These are phyloP conservation scores for Phaeophleospora eucalypticola DNA, from an alignment of 2,329 filamentous ascomycete species.

Conservation along the genomic window DNA sequence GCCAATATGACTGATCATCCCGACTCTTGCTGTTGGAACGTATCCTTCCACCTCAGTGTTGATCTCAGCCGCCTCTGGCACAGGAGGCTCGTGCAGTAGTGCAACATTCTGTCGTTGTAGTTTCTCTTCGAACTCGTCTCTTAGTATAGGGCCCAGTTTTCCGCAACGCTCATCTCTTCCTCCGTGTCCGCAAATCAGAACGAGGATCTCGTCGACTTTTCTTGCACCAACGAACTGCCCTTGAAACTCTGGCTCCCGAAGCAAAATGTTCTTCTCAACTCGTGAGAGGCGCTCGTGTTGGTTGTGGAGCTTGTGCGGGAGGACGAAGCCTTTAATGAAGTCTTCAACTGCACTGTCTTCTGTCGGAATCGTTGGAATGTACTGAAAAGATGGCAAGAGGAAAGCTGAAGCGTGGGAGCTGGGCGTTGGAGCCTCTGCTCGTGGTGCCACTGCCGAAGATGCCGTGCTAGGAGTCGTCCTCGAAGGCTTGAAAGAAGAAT, in stretches of 20 bases:
- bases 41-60: conserved; percentile 28
- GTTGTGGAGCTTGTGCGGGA: conserved; percentile 59
- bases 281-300: conserved; percentile 56
- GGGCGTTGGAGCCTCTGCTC: no score
- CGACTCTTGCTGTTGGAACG: conserved; percentile 55
- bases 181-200: conserved; percentile 85
- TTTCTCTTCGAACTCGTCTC: conserved; percentile 63
- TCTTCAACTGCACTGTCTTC: conserved; percentile 50
- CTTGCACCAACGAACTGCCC: conserved; percentile 52
- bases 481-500: conserved; percentile 66
- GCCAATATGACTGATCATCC: conserved; percentile 72
- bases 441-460: no score
- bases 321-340: conserved; percentile 62
- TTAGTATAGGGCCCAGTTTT: conserved; percentile 68
- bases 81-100: conserved; percentile 47
- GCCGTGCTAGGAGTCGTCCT: conserved; percentile 6
- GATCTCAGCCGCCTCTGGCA: conserved; percentile 28
- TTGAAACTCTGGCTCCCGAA: conserved; percentile 48
- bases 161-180: conserved; percentile 80
- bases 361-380: conserved; percentile 67
- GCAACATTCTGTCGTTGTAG: conserved; percentile 48
- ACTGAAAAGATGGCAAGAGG: conserved; percentile 78
- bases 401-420: conserved; percentile 57
- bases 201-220: conserved; percentile 63
- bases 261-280: conserved; percentile 44